Base-by-base conservation (phyloP, 352 stramenopile genomes). In the Phytophthora pluvialis region DNA sequence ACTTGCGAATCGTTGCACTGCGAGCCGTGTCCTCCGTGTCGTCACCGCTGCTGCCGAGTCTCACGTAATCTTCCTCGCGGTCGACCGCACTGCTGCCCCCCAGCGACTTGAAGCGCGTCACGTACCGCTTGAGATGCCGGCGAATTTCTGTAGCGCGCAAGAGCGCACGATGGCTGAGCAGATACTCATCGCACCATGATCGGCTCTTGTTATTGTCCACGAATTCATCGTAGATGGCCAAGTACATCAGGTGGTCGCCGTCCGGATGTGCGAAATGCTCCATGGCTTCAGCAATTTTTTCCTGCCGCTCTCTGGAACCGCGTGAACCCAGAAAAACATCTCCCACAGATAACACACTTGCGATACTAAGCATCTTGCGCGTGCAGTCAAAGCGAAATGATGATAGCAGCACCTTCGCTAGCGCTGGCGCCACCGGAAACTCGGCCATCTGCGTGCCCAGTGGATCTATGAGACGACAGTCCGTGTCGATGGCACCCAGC, bases 381-480 rank as follows among this genome's bases (percentile, higher is more conserved):
- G 91, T 97, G 72, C 97, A 99, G 1, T 68, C 52, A 38, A 85
- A 90, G 25, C 72, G 55, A 33, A 89, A 79, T 0, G 86, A 92
- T n/a, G 81, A 67, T 0, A 93, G 49, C 31, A 95, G 60, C 25
- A 89, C 81, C 42, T 87, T 91, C 2, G 84, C 86, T 25, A 95
- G 58, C 29, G 89, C 83, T 29, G 97, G 97, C 38, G 98, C 97
- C 15, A 99, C 77, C 5, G 98, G 98, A 70, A 99, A 99, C 62
- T 99, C 94, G 38, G 86, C 89, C 95, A 99, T 99, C 33, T 97
- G 88, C 10, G 90, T 80, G 7, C 98, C 97, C 28, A 99, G 73
- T 15, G 82, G 72, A 21, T 95, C 86, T 1, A 90, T 62, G 5
- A 95, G 75, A 25, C 65, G 77, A 55, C 83, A 89, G 0, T 78